These are phyloP conservation scores for Filosporella fistucella DNA, from an alignment of 495 filamentous ascomycete species.

Conservation along the genomic window DNA sequence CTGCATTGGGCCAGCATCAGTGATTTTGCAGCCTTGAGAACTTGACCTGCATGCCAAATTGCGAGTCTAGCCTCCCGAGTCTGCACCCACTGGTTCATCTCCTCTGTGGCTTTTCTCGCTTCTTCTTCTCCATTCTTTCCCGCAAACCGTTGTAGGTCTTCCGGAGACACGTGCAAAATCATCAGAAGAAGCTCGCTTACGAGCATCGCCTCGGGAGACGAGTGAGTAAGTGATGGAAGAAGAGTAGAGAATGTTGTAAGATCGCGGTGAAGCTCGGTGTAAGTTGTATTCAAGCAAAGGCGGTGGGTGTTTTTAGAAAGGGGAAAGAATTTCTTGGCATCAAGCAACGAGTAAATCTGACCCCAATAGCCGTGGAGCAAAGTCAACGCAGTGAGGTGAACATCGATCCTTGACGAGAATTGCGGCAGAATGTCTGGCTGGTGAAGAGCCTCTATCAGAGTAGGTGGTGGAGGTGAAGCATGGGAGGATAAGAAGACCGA, in stretches of 20 bases:
- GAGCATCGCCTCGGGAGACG: constrained; percentile 20
- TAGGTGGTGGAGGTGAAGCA: constrained; percentile 1
- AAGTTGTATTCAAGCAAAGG: neutral
- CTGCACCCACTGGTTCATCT: constrained; percentile 48
- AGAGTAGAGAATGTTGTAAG: neutral
- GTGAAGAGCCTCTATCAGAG: constrained; percentile 3
- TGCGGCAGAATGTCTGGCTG: neutral
- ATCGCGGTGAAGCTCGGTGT: constrained; percentile 10
- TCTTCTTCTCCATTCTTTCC: constrained; percentile 60
- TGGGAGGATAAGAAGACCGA: constrained; percentile 34
- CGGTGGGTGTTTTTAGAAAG: constrained; percentile 6
- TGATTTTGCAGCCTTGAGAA: constrained; percentile 45
- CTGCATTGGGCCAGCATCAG: constrained; percentile 43
- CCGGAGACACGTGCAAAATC: constrained; percentile 55
- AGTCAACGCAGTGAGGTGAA: neutral
- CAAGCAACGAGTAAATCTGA: constrained; percentile 6
- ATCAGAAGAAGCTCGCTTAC: constrained; percentile 52
- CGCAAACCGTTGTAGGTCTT: constrained; percentile 61
- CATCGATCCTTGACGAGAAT: constrained; percentile 1
- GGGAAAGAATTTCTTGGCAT: constrained; percentile 12
- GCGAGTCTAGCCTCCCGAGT: constrained; percentile 47
- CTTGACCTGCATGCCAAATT: constrained; percentile 60
- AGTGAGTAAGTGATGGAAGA: neutral
- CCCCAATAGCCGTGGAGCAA: constrained; percentile 9
- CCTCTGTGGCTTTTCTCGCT: constrained; percentile 46